These are phyloP conservation scores for Boletus insuetus DNA, from an alignment of 768 basidiomycete species.

Conservation along the genomic window DNA sequence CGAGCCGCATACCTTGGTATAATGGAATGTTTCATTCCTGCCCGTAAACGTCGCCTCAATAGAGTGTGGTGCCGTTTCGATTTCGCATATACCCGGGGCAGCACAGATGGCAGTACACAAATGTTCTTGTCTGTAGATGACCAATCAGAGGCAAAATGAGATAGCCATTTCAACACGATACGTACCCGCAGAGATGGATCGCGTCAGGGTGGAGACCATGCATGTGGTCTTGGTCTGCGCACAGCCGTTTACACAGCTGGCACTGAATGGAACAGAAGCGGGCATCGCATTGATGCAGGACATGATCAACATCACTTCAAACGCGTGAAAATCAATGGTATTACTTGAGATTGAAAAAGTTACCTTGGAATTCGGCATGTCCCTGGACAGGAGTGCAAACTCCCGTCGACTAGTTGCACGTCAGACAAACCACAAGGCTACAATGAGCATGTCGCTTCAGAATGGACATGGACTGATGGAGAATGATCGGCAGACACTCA, in stretches of 20 bases:
- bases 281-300: constrained; percentile 48
- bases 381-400: constrained; percentile 39
- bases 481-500: constrained; percentile 8
- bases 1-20: constrained; percentile 49
- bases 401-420: constrained; percentile 29
- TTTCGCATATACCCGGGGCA: constrained; percentile 52
- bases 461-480: background rate
- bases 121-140: constrained; percentile 47
- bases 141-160: background rate
- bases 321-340: background rate
- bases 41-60: constrained; percentile 63
- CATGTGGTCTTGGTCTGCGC: constrained; percentile 46
- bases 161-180: background rate
- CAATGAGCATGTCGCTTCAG: background rate
- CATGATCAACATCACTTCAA: constrained; percentile 44
- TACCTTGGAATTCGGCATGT: constrained; percentile 45
- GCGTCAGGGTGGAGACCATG: constrained; percentile 43
- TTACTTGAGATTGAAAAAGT: background rate
- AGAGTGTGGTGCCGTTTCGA: constrained; percentile 55
- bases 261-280: constrained; percentile 53
- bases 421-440: constrained; percentile 44
- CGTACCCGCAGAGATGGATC: constrained; percentile 58
- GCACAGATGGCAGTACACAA: constrained; percentile 43
- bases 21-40: constrained; percentile 58
- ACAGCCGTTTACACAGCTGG: constrained; percentile 54